Evolutionary conservation across 345 rosid genomes (phyloP).

Genomic region (Gossypium longicalyx): DNA sequence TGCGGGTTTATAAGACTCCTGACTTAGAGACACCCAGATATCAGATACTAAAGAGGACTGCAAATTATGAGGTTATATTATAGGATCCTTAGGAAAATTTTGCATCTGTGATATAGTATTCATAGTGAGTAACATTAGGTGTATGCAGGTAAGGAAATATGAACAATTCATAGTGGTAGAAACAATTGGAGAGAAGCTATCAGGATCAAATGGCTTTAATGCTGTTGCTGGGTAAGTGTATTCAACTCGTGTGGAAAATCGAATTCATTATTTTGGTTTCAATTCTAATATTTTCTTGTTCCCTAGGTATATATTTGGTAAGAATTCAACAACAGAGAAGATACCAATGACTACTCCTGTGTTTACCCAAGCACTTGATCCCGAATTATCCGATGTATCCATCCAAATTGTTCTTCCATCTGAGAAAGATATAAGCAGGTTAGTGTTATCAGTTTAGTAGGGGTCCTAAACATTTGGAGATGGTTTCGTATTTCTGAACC

Average conservation of each 20-base stretch:
- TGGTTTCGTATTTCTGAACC: neutral
- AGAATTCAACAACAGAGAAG: conserved; percentile 15
- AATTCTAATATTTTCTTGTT: neutral
- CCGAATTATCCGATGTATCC: conserved; percentile 47
- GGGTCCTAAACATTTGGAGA: neutral
- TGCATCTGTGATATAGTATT: neutral
- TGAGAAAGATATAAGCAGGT: conserved; percentile 67
- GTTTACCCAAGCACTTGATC: conserved; percentile 23
- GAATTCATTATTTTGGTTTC: neutral
- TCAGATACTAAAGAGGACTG: conserved; percentile 63
- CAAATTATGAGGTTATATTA: conserved; percentile 59
- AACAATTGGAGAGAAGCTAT: conserved; percentile 68
- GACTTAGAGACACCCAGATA: conserved; percentile 73
- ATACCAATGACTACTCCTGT: conserved; percentile 20
- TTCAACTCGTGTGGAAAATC: neutral
- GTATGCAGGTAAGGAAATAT: conserved; percentile 61
- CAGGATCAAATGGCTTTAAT: conserved; percentile 31
- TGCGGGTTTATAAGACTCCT: conserved; percentile 69
- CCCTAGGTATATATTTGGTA: conserved; percentile 50
- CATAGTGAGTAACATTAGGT: neutral
- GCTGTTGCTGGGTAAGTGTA: conserved; percentile 1
- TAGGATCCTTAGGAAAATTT: no score
- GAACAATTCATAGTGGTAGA: conserved; percentile 69
- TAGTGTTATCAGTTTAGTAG: conserved; percentile 3
- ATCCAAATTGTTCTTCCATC: conserved; percentile 76